Conservation (phyloP, 2,329 filamentous ascomycete genomes). For the Cephalotrichum gorgonifer region DNA sequence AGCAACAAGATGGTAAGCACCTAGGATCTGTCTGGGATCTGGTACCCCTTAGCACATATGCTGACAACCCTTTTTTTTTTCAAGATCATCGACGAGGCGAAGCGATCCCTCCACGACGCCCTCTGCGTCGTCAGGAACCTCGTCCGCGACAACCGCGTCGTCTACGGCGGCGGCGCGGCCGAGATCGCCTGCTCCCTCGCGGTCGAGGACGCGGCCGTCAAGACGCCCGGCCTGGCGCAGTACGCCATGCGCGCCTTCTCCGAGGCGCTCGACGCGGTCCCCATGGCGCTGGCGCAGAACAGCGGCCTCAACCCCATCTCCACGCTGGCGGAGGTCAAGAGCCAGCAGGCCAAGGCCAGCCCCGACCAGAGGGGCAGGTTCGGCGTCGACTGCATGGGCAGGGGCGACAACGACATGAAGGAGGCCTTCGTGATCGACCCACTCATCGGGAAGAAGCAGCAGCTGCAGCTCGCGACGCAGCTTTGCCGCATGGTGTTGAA, state of each 20-base stretch:
- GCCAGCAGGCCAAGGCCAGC: constrained; percentile 77
- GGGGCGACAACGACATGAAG: constrained; percentile 93
- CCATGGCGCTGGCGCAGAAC: constrained; percentile 96
- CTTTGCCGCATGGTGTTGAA: constrained; percentile 97
- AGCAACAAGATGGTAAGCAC: constrained; percentile 94
- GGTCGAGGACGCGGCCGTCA: constrained; percentile 87
- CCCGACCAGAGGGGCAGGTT: constrained; percentile 46
- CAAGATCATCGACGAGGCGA: constrained; percentile 97
- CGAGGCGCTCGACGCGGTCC: constrained; percentile 84
- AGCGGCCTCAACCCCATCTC: constrained; percentile 93
- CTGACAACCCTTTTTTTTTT: too few species aligned
- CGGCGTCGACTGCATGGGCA: constrained; percentile 96
- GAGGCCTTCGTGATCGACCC: constrained; percentile 97
- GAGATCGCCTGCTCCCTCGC: constrained; percentile 96
- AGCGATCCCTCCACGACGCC: constrained; percentile 92
- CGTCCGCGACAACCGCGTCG: constrained; percentile 90
- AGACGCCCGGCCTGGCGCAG: constrained; percentile 95
- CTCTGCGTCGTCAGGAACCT: constrained; percentile 96
- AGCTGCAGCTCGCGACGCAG: constrained; percentile 91
- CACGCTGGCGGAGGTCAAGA: constrained; percentile 90
- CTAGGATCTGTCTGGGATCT: too few species aligned
- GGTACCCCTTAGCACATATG: too few species aligned
- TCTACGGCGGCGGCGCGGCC: constrained; percentile 92
- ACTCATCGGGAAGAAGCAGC: constrained; percentile 94
- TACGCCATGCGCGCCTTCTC: constrained; percentile 98